Conservation (phyloP, 179 eudicot genomes). For the Heliamphora pulchella region DNA sequence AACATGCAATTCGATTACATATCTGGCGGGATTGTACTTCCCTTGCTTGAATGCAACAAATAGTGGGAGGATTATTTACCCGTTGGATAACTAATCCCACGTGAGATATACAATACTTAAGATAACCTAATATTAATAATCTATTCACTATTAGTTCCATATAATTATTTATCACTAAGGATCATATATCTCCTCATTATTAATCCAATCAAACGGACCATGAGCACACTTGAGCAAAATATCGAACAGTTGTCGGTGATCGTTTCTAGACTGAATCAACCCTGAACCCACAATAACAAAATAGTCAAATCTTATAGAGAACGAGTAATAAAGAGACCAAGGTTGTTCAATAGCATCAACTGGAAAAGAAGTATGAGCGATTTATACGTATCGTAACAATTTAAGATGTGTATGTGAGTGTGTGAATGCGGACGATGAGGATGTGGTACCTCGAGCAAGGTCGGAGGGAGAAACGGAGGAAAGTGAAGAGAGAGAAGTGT, state of each 20-base stretch:
- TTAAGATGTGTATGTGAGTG: too few species aligned
- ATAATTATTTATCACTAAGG: too few species aligned
- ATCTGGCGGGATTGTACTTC: too few species aligned
- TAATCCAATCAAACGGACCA: too few species aligned
- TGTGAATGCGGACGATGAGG: background rate
- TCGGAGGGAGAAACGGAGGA: constrained; percentile 45
- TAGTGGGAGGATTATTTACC: too few species aligned
- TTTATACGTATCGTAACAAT: background rate
- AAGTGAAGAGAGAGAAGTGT: constrained; percentile 63
- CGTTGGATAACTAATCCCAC: too few species aligned
- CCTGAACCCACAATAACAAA: background rate
- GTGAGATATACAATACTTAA: too few species aligned
- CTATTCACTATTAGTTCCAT: too few species aligned
- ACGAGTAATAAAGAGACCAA: background rate
- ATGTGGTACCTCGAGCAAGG: constrained; percentile 55
- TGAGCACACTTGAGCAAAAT: constrained; percentile 1
- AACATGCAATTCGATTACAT: too few species aligned
- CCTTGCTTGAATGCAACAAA: too few species aligned
- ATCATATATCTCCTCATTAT: too few species aligned
- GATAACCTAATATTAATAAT: too few species aligned
- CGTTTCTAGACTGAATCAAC: background rate
- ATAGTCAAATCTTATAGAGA: background rate
- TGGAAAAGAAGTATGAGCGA: background rate
- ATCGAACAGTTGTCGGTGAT: constrained; percentile 3
- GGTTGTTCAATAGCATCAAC: background rate